These are phyloP conservation scores for Penicillium lagena DNA, from an alignment of 495 filamentous ascomycete genomes.

Conservation along the genomic window DNA sequence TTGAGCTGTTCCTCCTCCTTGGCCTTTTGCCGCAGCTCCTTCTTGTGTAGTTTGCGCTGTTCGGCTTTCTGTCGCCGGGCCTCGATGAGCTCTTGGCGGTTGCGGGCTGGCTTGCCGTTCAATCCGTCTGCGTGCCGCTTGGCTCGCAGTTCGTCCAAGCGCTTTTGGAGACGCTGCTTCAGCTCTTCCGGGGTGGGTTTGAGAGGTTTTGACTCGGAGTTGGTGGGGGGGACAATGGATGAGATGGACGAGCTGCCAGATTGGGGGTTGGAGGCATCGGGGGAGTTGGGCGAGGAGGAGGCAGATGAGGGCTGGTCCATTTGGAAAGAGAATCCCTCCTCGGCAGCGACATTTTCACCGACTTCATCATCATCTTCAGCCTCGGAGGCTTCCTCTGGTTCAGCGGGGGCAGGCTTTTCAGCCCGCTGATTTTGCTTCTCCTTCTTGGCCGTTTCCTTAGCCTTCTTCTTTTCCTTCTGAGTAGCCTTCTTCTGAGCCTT, in stretches of 20 bases:
- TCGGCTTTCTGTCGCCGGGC: conserved; percentile 79
- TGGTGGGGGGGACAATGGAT: conserved; percentile 54
- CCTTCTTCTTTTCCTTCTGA: conserved; percentile 44
- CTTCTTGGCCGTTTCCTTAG: conserved; percentile 38
- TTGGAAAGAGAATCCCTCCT: conserved; percentile 41
- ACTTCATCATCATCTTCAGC: conserved; percentile 31
- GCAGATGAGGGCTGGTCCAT: conserved; percentile 36
- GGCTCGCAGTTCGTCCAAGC: conserved; percentile 74
- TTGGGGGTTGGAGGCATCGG: conserved; percentile 52
- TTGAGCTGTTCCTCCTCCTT: conserved; percentile 68
- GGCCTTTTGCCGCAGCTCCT: conserved; percentile 64
- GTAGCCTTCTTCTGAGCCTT: conserved; percentile 44
- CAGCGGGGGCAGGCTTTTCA: conserved; percentile 22
- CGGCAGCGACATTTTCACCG: conserved; percentile 20
- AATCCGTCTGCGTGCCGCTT: conserved; percentile 74
- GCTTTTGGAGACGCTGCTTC: conserved; percentile 67
- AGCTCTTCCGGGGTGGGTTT: conserved; percentile 60
- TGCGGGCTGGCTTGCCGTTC: conserved; percentile 72
- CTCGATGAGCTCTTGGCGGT: conserved; percentile 85
- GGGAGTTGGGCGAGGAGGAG: conserved; percentile 53
- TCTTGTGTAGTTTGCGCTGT: conserved; percentile 78
- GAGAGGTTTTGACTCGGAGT: conserved; percentile 31
- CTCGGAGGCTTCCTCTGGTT: conserved; percentile 15
- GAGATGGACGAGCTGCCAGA: conserved; percentile 69
- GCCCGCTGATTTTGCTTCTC: conserved; percentile 32